Base-by-base conservation (phyloP, 495 filamentous ascomycete species). In the Hypoxylon cercidicola region DNA sequence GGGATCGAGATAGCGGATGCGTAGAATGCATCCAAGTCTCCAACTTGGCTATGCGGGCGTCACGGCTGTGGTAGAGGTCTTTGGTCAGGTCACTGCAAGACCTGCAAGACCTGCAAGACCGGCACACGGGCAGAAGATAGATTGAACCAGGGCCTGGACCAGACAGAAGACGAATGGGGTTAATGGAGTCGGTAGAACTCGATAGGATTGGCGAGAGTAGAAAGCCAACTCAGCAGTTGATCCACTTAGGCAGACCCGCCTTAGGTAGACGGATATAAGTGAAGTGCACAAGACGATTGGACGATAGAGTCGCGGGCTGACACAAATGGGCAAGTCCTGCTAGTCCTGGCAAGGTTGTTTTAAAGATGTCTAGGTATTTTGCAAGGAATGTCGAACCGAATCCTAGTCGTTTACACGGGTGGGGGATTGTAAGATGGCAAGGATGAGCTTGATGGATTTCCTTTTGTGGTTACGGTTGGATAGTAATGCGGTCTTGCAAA, bases 151-250 rank as follows among this genome's bases (percentile, higher is more conserved):
- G 55, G 51, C 34, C 60, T 28, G 50, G 52, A 53, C 25, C 32
- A 61, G 34, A 21, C 23, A 39, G 48, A 64, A 66, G 30, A 46
- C 61, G 56, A 62, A 64, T 62, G 41, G 61, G 51, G 49, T 53
- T 58, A 59, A 49, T 55, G 28, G 58, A 43, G 16, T 18, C 8
- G 39, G 37, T 28, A 23, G 19, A 9, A n/a, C 13, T 30, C 25
- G 20, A 39, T 19, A 48, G 60, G 61, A 64, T 69, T 69, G 66
- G 60, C 15, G 46, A 69, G 32, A 30, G 30, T 4, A 47, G 55
- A 64, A 65, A 13, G 71, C 68, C 71, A 74, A 66, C 71, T 62
- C 71, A 74, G 65, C 71, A 72, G 50, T 55, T 63, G 64, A 57
- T 60, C 67, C 62, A 68, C 55, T 58, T 52, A 64, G 55, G 58